Evolutionary conservation across 2,329 filamentous ascomycete species (phyloP), one percentile per base, ranked within the genome.

Genomic region (Xylariaceae sp.): DNA sequence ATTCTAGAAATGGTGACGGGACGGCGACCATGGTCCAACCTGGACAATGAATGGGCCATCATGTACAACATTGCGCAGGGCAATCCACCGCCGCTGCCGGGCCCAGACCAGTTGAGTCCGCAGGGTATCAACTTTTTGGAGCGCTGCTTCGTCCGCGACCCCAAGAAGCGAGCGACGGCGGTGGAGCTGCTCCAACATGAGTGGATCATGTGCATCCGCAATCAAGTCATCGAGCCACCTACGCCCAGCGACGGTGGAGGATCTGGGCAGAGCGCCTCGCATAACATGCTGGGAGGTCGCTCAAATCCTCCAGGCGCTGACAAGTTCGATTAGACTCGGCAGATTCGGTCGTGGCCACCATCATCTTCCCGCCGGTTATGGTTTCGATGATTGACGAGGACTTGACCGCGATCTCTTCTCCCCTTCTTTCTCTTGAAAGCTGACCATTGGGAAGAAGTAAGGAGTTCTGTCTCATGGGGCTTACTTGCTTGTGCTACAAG

Each of bases 31-130:
- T 99, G 94, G 94, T 91, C 92, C 30, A 91, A 88, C 65, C 85
- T 97, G 51, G 94, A 99, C 77, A 99, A 99, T 72, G 94, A 99
- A 75, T 99, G 92, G 92, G 94, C 94, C 48, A 97, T 99, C 77
- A 99, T 99, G 94, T 99, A 97, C 82, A 97, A 97, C 78, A 99
- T 99, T 70, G 94, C 94, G 1, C 93, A 96, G 72, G 94, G 94
- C 65, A 96, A 97, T 68, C 89, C 92, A 53, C 94, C 94, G 4
- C 88, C 91, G 71, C 80, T 97, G 58, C 94, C 94, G 1, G 81
- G 84, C 0, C 73, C 79, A 0, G 93, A 97, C 55, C 93, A 97
- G 74, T 83, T 99, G 64, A 94, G 89, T 69, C 83, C 87, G 0
- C 76, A 85, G 58, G 94, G 94, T 18, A 86, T 97, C 64, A 92